Evolutionary conservation across 495 filamentous ascomycete species (phyloP), one percentile per base, ranked within the genome.

Genomic region (Talaromyces borbonicus): DNA sequence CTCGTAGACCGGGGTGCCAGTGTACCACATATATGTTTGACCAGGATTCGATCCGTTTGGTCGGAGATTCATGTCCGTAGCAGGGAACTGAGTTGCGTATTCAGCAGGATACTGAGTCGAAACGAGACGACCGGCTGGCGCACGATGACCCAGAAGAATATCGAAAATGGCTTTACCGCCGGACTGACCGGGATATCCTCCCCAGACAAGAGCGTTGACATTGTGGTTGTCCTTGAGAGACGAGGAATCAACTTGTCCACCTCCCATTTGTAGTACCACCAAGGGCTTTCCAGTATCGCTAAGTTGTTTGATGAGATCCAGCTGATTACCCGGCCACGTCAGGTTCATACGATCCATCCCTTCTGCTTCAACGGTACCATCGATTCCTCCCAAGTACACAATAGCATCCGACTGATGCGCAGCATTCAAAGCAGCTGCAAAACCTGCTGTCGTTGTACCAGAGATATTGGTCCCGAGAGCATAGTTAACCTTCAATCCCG

Each of bases 11-110:
- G 76, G 62, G 2, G 54, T 67, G 8, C 70, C 70, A 1, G 69
- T 73, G 50, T 80, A 83, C 74, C 73, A 83, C 53, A 71, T 75
- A 47, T 83, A 83, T 0, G 79, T 83, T 37, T 76, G 68, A 1
- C 78, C 76, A 0, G 61, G 59, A 36, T 66, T 71, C 14, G 31
- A 48, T 5, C 58, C 50, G 22, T 60, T 61, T 0, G 78, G 76
- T 0, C 77, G 70, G 5, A 82, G 57, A 22, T 51, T 56, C 75
- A 80, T 80, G 44, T 82, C 69, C 0, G 68, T 75, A 48, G 74
- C 72, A 0, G 75, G 67, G 49, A 79, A 69, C 25, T 74, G 54
- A 37, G 60, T 41, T 1, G 73, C 72, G 50, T 80, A 81, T 8
- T 65, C 50, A 1, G 67, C 72, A 0, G 75, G 74, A 49, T 83